phyloP scores from a whole-genome alignment of 495 filamentous ascomycete species.

The Xylaria palmicola region DNA sequence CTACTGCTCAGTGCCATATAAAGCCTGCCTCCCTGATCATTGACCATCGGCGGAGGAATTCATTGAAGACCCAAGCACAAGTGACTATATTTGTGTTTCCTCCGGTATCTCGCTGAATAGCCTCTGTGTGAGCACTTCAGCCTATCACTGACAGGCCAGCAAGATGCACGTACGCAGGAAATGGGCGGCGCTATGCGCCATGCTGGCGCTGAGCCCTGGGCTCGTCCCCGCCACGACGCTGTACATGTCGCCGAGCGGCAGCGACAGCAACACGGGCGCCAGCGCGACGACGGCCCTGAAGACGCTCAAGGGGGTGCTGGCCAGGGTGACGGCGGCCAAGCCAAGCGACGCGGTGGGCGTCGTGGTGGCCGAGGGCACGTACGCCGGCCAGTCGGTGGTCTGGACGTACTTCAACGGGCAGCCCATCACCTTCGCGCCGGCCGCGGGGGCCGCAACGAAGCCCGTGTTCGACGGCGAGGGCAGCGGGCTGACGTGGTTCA shows the following conservation, averaged over 20 bases:
- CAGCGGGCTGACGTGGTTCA: conserved; percentile 8
- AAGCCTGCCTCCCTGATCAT: background rate
- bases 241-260: conserved; percentile 11
- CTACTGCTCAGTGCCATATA: background rate
- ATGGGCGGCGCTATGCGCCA: background rate
- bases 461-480: conserved; percentile 8
- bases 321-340: background rate
- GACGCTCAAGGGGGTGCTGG: conserved; percentile 1
- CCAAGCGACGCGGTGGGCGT: conserved; percentile 1
- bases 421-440: conserved; percentile 13
- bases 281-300: background rate
- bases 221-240: background rate
- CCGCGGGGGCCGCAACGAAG: background rate
- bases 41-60: background rate
- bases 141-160: background rate
- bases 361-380: conserved; percentile 6
- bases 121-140: background rate
- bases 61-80: background rate
- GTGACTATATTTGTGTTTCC: background rate
- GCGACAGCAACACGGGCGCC: conserved; percentile 9
- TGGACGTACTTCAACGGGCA: conserved; percentile 15
- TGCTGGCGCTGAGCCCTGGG: background rate
- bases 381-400: background rate
- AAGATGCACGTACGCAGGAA: background rate
- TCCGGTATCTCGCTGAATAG: background rate